Conservation (phyloP, 108 stramenopile species). For the Nitzschia sp. region DNA sequence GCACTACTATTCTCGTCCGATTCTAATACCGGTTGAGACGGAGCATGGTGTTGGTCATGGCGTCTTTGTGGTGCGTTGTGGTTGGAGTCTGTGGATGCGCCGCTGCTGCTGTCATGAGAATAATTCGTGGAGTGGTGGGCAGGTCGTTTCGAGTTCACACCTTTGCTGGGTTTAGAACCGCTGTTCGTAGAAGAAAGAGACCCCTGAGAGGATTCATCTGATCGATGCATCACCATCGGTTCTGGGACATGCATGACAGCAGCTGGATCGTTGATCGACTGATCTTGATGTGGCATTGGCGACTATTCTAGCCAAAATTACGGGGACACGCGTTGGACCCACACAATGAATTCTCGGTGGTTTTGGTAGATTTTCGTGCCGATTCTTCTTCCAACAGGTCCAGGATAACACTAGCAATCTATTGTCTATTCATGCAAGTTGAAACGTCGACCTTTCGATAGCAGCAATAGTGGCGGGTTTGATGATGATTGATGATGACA, state of each 20-base stretch:
- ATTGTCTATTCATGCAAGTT: too few relatives aligned
- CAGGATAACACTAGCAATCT: too few relatives aligned
- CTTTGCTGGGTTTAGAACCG: background rate
- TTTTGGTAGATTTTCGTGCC: too few relatives aligned
- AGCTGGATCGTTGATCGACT: constrained; percentile 5
- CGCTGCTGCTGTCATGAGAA: background rate
- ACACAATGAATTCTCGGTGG: too few relatives aligned
- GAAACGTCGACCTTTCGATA: too few relatives aligned
- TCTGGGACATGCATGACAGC: constrained; percentile 1
- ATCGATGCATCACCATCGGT: constrained; percentile 13
- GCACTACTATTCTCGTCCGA: background rate
- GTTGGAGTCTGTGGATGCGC: background rate
- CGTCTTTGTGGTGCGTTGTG: background rate
- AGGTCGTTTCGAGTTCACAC: background rate
- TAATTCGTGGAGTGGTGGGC: background rate
- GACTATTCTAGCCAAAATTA: too few relatives aligned
- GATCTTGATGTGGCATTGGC: too few relatives aligned
- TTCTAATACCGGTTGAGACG: background rate
- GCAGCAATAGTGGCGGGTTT: too few relatives aligned
- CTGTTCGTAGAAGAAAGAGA: background rate
- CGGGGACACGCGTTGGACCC: too few relatives aligned
- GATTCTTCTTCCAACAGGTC: too few relatives aligned
- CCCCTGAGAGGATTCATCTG: background rate
- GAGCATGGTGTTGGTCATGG: background rate
- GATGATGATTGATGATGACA: too few relatives aligned